These are phyloP conservation scores for Ophiostoma sp. DNA, from an alignment of 2,329 filamentous ascomycete genomes.

Conservation along the genomic window DNA sequence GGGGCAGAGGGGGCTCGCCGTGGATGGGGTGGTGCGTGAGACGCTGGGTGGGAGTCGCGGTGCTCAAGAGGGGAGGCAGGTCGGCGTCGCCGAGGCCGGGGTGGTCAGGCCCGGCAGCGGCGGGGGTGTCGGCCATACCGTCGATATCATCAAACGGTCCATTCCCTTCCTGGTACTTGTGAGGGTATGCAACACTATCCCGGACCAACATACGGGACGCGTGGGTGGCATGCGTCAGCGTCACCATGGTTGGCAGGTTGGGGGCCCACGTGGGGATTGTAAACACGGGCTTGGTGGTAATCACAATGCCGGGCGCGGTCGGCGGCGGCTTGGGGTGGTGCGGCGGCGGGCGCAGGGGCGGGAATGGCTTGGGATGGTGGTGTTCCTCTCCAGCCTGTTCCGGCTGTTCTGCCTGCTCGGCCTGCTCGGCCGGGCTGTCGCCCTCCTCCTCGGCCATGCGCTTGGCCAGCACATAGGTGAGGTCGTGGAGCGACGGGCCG, in stretches of 20 bases:
- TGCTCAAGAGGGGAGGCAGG: neutral
- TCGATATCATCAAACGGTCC: neutral
- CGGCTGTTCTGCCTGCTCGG: neutral
- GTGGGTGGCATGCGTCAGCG: slow-evolving; percentile 2
- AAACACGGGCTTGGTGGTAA: slow-evolving; percentile 1
- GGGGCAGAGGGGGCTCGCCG: neutral
- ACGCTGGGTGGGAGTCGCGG: neutral
- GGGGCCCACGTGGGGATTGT: slow-evolving; percentile 1
- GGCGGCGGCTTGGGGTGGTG: slow-evolving; percentile 5
- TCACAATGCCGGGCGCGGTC: neutral
- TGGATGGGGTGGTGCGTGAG: neutral
- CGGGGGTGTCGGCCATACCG: neutral
- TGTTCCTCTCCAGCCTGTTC: neutral
- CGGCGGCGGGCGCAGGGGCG: neutral
- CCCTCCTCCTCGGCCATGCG: neutral
- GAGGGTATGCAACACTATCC: neutral
- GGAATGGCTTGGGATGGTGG: neutral
- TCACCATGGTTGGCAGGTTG: slow-evolving; percentile 6
- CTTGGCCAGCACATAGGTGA: neutral
- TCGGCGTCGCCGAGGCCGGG: neutral
- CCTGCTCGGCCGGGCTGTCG: neutral
- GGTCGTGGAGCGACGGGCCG: neutral
- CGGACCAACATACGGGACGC: neutral
- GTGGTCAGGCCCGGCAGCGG: neutral
- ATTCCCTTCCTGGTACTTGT: neutral